A percentile compares a stretch with the other conserved stretches of the same genome.
These are phyloP conservation scores for Trichoderma breve DNA, from an alignment of 2,329 filamentous ascomycete species.

Conservation along the genomic window DNA sequence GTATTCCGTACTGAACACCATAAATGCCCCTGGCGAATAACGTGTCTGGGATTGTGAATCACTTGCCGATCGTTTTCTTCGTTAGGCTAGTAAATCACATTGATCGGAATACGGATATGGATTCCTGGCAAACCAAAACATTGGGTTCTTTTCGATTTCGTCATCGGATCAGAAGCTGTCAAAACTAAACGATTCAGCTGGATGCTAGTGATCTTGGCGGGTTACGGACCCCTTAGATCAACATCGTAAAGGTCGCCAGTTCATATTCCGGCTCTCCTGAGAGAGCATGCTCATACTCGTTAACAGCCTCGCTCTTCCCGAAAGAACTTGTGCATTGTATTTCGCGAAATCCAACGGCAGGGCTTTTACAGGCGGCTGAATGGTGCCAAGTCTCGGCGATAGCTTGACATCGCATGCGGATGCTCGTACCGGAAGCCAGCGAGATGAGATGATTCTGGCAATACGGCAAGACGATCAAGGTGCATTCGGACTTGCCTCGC, in stretches of 20 bases:
- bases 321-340: neutral
- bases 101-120: neutral
- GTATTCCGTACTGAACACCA: neutral
- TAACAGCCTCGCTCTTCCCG: neutral
- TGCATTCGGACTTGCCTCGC: neutral
- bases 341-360: neutral
- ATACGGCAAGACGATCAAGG: neutral
- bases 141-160: neutral
- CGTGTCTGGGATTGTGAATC: neutral
- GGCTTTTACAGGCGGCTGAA: neutral
- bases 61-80: slow-evolving; percentile 2
- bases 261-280: neutral
- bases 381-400: neutral
- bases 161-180: neutral
- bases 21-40: neutral
- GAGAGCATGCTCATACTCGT: neutral
- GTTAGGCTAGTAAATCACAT: neutral
- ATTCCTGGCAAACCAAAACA: neutral
- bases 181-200: neutral
- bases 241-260: neutral
- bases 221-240: neutral
- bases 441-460: neutral
- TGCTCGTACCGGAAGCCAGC: neutral
- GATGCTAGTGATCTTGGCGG: neutral
- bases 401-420: too few relatives aligned